Evolutionary conservation across 2,329 filamentous ascomycete species (phyloP).

Genomic region (Pseudocercospora musae): DNA sequence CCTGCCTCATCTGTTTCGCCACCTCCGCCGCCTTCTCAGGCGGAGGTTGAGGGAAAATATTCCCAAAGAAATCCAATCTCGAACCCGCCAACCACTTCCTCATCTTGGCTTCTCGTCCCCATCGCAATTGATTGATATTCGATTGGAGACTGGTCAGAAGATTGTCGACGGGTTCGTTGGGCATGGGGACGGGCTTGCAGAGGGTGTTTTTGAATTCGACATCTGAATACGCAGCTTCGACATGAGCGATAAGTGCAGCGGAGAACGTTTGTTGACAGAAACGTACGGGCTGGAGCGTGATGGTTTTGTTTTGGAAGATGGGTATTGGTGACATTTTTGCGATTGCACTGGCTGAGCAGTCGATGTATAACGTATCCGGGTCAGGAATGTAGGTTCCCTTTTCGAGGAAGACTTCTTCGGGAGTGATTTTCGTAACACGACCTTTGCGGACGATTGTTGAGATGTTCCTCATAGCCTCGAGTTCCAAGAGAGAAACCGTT

Average conservation of each 20-base stretch:
- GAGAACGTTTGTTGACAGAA: conserved; percentile 25
- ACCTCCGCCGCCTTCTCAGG: background rate
- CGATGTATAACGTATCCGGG: conserved; percentile 19
- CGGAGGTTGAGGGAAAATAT: background rate
- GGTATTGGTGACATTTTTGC: conserved; percentile 9
- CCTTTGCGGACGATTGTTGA: conserved; percentile 15
- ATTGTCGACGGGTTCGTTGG: conserved; percentile 13
- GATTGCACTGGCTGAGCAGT: conserved; percentile 19
- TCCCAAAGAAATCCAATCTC: conserved; percentile 16
- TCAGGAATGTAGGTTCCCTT: conserved; percentile 3
- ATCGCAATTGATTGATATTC: conserved; percentile 11
- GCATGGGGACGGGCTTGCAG: conserved; percentile 14
- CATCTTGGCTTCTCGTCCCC: conserved; percentile 10
- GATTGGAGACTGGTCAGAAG: conserved; percentile 4
- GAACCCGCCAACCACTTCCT: conserved; percentile 9
- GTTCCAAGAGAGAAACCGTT: conserved; percentile 17
- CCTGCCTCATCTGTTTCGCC: background rate
- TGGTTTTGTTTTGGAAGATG: conserved; percentile 14
- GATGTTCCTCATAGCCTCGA: conserved; percentile 17
- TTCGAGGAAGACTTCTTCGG: conserved; percentile 11
- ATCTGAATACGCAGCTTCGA: conserved; percentile 16
- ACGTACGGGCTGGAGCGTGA: conserved; percentile 21
- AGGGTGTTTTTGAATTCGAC: conserved; percentile 20
- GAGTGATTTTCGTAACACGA: conserved; percentile 9
- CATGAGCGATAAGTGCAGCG: conserved; percentile 22